A percentile compares a stretch with the other conserved stretches of the same genome.
These are phyloP conservation scores for Fusarium citri DNA, from an alignment of 2,329 filamentous ascomycete species.

Conservation along the genomic window DNA sequence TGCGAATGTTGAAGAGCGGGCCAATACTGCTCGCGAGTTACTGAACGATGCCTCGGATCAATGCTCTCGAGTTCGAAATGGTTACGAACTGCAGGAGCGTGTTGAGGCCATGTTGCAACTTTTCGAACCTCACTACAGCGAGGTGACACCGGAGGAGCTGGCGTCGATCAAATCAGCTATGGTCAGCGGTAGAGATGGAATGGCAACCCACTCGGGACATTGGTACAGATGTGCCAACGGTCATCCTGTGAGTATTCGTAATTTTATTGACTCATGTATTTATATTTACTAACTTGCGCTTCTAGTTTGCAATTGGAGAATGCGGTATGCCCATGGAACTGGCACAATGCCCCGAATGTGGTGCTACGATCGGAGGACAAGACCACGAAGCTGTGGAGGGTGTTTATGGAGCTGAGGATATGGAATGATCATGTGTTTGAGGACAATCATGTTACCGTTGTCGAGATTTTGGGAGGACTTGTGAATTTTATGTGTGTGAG, in stretches of 20 bases:
- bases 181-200: constrained; percentile 55
- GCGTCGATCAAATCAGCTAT: constrained; percentile 60
- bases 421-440: background rate
- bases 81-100: background rate
- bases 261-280: no score
- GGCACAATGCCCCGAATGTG: constrained; percentile 72
- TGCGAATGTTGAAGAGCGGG: background rate
- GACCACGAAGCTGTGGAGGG: background rate
- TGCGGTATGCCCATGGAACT: constrained; percentile 74
- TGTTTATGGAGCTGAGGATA: background rate
- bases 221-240: constrained; percentile 51
- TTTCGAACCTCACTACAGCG: constrained; percentile 53
- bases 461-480: background rate
- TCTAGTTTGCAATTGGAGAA: constrained; percentile 71
- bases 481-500: background rate
- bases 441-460: background rate
- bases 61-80: background rate
- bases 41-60: background rate
- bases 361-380: constrained; percentile 45
- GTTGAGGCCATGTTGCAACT: constrained; percentile 37
- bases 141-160: constrained; percentile 56
- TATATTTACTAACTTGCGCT: background rate
- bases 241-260: constrained; percentile 41
- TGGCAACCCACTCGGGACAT: constrained; percentile 52
- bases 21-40: background rate